Percentiles rank a stretch among this genome's conserved stretches.
These are phyloP conservation scores for Lactarius sp. DNA, from an alignment of 768 basidiomycete species.

Conservation along the genomic window DNA sequence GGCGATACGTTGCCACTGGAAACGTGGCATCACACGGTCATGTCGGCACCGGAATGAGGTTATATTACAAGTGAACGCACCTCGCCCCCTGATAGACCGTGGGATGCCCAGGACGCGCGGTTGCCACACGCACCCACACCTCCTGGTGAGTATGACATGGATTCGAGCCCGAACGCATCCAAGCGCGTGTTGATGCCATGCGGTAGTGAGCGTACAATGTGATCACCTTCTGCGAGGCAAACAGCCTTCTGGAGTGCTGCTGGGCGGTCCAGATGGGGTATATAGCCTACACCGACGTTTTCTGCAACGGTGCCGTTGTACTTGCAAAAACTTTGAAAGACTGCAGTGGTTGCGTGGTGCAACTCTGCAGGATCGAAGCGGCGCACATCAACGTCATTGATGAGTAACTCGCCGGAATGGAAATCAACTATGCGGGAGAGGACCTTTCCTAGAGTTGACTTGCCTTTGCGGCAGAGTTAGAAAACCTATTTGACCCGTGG, in stretches of 20 bases:
- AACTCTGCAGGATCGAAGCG: constrained; percentile 62
- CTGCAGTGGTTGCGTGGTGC: constrained; percentile 69
- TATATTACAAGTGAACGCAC: constrained; percentile 37
- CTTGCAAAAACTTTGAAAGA: constrained; percentile 83
- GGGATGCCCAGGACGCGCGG: constrained; percentile 39
- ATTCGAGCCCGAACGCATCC: constrained; percentile 56
- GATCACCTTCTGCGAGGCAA: constrained; percentile 63
- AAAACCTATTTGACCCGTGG: neutral
- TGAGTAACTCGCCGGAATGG: constrained; percentile 57
- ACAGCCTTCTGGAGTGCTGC: constrained; percentile 61
- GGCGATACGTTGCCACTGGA: constrained; percentile 82
- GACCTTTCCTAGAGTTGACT: constrained; percentile 82
- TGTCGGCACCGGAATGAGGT: neutral
- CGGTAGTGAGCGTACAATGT: constrained; percentile 60
- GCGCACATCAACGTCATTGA: constrained; percentile 69
- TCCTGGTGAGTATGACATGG: constrained; percentile 34
- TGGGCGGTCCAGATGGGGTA: constrained; percentile 55
- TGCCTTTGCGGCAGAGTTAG: constrained; percentile 44
- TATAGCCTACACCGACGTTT: constrained; percentile 81
- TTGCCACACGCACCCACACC: constrained; percentile 35
- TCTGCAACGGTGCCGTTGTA: constrained; percentile 73
- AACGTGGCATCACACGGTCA: constrained; percentile 19
- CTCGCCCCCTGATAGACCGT: constrained; percentile 82
- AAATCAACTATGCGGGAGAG: constrained; percentile 76
- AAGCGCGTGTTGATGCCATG: constrained; percentile 70